A percentile compares a stretch with the other conserved stretches of the same genome.
Evolutionary conservation across 1,284 basidiomycete species (phyloP).

Genomic region (Malassezia restricta): DNA sequence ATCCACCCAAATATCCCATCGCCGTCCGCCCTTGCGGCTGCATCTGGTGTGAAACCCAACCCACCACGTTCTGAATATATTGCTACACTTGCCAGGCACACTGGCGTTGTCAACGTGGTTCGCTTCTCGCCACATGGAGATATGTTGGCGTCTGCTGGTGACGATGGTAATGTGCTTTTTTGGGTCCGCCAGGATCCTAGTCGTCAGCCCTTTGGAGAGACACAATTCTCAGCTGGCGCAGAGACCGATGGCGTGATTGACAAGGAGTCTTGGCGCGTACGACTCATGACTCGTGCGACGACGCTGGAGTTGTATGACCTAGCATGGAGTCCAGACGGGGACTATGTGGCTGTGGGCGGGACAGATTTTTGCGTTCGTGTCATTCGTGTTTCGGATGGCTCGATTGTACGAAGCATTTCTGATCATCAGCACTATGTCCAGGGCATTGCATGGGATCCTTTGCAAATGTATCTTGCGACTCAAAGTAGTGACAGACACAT

Average conservation of each 20-base stretch:
- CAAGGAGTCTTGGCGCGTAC: slow-evolving; percentile 88
- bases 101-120: slow-evolving; percentile 89
- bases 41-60: slow-evolving; percentile 51
- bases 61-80: slow-evolving; percentile 85
- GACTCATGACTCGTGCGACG: slow-evolving; percentile 63
- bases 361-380: slow-evolving; percentile 90
- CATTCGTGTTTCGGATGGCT: slow-evolving; percentile 58
- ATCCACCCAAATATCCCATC: slow-evolving; percentile 45
- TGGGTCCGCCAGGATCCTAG: slow-evolving; percentile 75
- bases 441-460: slow-evolving; percentile 45
- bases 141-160: slow-evolving; percentile 49
- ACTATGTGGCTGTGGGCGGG: slow-evolving; percentile 82
- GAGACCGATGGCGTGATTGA: slow-evolving; percentile 71
- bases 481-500: slow-evolving; percentile 42
- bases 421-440: slow-evolving; percentile 45
- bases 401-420: slow-evolving; percentile 37
- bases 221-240: slow-evolving; percentile 57
- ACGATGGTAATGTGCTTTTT: slow-evolving; percentile 88
- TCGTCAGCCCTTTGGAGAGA: slow-evolving; percentile 49
- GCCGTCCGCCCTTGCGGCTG: slow-evolving; percentile 48
- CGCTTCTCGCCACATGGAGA: slow-evolving; percentile 64
- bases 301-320: slow-evolving; percentile 77
- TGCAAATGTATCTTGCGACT: slow-evolving; percentile 38
- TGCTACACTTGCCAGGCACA: slow-evolving; percentile 82
- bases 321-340: slow-evolving; percentile 89